phyloP scores from a whole-genome alignment of 176 grass and related monocot genomes.

The Carex myosuroides region DNA sequence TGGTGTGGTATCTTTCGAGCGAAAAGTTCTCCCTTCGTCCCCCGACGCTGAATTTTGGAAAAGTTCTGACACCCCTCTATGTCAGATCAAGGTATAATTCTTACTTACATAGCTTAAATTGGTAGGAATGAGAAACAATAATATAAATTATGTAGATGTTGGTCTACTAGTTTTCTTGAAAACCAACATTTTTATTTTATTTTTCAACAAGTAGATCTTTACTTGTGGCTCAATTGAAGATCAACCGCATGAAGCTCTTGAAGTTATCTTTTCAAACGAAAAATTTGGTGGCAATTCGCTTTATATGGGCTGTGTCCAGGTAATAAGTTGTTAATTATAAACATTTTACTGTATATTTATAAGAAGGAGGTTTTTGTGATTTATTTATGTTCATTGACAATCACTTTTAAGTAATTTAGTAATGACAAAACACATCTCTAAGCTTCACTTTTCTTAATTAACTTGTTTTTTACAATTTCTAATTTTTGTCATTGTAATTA shows the following conservation, averaged over 20 bases:
- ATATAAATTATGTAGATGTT: not conserved
- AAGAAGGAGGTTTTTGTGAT: not conserved
- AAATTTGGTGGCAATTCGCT: slow-evolving; percentile 85
- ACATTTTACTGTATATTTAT: not conserved
- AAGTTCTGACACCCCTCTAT: slow-evolving; percentile 43
- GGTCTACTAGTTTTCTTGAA: not conserved
- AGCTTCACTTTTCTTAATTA: not conserved
- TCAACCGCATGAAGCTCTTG: slow-evolving; percentile 62
- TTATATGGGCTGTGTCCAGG: slow-evolving; percentile 78
- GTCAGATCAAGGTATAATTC: slow-evolving; percentile 56
- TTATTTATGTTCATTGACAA: not conserved
- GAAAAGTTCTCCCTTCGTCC: slow-evolving; percentile 49
- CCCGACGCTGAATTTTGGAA: slow-evolving; percentile 42
- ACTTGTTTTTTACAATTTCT: not conserved
- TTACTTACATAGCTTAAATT: not conserved
- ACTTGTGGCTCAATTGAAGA: slow-evolving; percentile 82
- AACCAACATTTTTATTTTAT: slow-evolving; percentile 2
- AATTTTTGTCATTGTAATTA: not conserved
- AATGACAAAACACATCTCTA: not conserved
- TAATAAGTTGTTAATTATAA: slow-evolving; percentile 22
- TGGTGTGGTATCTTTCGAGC: slow-evolving; percentile 74
- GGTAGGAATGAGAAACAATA: not conserved
- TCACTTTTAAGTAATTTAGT: not conserved
- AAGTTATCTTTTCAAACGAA: slow-evolving; percentile 93
- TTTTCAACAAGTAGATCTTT: slow-evolving; percentile 47